A percentile compares a stretch with the other conserved stretches of the same genome.
Conservation (phyloP, 371 early-diverging fungal genomes). For the Batrachochytrium dendrobatidis region DNA sequence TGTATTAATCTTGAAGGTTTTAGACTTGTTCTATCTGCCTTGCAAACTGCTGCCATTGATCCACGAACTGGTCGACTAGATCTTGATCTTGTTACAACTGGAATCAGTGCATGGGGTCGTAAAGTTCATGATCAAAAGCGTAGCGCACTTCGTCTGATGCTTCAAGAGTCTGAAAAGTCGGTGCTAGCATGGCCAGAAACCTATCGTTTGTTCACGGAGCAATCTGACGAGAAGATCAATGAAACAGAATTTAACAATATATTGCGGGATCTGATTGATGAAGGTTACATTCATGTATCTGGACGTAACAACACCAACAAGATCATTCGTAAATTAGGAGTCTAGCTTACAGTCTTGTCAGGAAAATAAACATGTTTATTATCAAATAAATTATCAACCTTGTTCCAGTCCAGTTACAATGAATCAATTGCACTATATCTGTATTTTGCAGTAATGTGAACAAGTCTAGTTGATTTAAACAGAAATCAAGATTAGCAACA, state of each 20-base stretch:
- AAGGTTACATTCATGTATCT: constrained; percentile 13
- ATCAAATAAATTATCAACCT: too few species aligned
- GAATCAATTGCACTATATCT: too few species aligned
- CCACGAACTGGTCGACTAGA: constrained; percentile 97
- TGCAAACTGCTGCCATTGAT: constrained; percentile 95
- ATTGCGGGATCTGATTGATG: constrained; percentile 24
- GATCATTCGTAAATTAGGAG: constrained; percentile 14
- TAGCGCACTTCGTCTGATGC: constrained; percentile 12
- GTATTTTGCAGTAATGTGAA: too few species aligned
- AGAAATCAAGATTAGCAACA: too few species aligned
- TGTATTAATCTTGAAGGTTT: background rate
- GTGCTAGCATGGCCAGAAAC: constrained; percentile 15
- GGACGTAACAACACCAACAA: constrained; percentile 22
- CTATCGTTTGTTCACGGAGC: constrained; percentile 19
- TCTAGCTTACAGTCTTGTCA: background rate
- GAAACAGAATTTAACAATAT: constrained; percentile 29
- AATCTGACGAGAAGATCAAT: constrained; percentile 13
- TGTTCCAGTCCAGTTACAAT: too few species aligned
- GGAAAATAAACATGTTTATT: background rate
- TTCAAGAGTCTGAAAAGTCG: constrained; percentile 10
- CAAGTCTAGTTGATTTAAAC: too few species aligned
- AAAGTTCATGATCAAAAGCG: constrained; percentile 15
- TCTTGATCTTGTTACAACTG: constrained; percentile 93
- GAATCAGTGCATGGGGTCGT: constrained; percentile 44
- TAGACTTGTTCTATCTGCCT: constrained; percentile 79